phyloP scores from a whole-genome alignment of 2,329 filamentous ascomycete species.

The Metarhizium guizhouense region DNA sequence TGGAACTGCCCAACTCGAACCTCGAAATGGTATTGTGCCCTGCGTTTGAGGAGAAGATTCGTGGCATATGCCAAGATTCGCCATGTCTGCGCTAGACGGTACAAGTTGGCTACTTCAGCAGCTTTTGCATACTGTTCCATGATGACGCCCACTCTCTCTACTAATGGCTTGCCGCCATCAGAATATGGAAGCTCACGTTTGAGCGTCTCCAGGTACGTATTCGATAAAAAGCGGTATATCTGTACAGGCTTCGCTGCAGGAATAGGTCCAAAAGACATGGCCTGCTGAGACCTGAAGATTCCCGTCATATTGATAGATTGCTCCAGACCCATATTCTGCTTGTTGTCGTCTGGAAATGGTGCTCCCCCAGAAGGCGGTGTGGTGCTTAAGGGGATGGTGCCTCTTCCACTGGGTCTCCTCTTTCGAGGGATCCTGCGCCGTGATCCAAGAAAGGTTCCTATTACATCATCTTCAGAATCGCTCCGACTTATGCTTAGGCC shows the following conservation, averaged over 20 bases:
- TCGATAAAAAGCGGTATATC: slow-evolving; percentile 47
- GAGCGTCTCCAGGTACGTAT: slow-evolving; percentile 47
- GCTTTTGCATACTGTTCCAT: slow-evolving; percentile 48
- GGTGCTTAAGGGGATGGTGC: slow-evolving; percentile 38
- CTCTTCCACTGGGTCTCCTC: slow-evolving; percentile 34
- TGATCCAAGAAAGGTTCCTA: slow-evolving; percentile 49
- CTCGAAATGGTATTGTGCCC: slow-evolving; percentile 50
- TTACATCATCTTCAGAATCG: slow-evolving; percentile 56
- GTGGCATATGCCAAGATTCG: slow-evolving; percentile 50
- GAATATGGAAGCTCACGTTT: slow-evolving; percentile 36
- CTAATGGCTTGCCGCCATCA: slow-evolving; percentile 27
- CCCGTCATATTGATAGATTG: slow-evolving; percentile 50
- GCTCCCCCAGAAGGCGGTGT: slow-evolving; percentile 39
- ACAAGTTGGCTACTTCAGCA: slow-evolving; percentile 48
- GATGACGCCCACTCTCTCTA: slow-evolving; percentile 38
- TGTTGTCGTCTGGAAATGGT: slow-evolving; percentile 19
- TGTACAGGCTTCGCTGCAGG: slow-evolving; percentile 42
- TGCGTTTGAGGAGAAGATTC: slow-evolving; percentile 40
- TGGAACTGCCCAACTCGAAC: slow-evolving; percentile 32
- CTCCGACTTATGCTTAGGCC: slow-evolving; percentile 49
- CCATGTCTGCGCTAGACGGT: slow-evolving; percentile 56
- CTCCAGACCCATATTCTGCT: slow-evolving; percentile 43
- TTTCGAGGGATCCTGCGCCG: slow-evolving; percentile 29
- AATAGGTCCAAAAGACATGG: slow-evolving; percentile 52
- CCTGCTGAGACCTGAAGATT: slow-evolving; percentile 49